Base-by-base conservation (phyloP, 139 green algal species). In the Chlamydomonas eustigma region DNA sequence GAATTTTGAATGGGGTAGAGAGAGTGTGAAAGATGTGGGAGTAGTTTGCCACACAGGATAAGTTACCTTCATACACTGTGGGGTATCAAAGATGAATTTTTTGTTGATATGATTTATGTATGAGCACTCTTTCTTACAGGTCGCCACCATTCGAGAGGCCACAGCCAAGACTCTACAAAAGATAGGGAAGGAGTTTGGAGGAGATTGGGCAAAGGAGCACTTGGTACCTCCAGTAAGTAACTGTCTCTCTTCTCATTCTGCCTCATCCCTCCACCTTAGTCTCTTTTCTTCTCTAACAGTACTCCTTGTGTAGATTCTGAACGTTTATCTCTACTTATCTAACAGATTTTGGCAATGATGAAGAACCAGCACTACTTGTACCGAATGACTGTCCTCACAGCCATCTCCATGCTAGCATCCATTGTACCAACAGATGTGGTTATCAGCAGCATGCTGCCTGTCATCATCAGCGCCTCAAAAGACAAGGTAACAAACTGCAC, bases 111-210 rank as follows among this genome's bases (percentile, higher is more conserved):
- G 44, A 58, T 58, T 58, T 12, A 58, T 18, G 44, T 58, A 58
- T 58, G 44, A 58, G 44, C 18, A 58, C 18, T 28, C 30, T 32
- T 24, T 34, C 64, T 37, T 30, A 22, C 64, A 71, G 64, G 35
- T 58, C 5, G 78, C 85, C 2, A 86, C 85, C 39, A 97, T 99
- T 76, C 87, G 96, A 6, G 93, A 98, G 74, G 96, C 96, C 1
- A 92, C 94, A 8, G 94, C 92, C 33, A 75, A 87, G 2, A 95
- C 94, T 63, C 84, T 99, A 58, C 85, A 93, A 74, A 90, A 90
- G 44, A 88, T 99, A 32, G 93, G 93, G 0, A 74, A 92, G 67
- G 88, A 97, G 78, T 99, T 99, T 88, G 96, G 96, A 0, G 73
- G 87, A 0, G 95, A 96, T 44, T 99, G 96, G 96, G 88, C 94